A percentile compares a stretch with the other conserved stretches of the same genome.
phyloP scores from a whole-genome alignment of 2,329 filamentous ascomycete genomes.

The Calonectria hongkongensis region DNA sequence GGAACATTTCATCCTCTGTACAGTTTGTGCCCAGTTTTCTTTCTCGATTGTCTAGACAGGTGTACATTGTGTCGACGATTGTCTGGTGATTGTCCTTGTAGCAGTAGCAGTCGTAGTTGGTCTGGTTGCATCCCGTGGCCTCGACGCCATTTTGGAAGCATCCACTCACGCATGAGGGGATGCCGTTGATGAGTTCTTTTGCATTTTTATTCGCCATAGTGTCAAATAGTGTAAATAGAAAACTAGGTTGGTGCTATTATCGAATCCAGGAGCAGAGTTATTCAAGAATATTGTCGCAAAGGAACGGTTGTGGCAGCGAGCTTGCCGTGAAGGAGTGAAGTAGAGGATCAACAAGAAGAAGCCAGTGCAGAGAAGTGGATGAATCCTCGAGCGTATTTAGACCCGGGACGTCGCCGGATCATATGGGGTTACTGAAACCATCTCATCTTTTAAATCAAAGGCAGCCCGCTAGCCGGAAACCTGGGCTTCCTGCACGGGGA shows the following conservation, averaged over 20 bases:
- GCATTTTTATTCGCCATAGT: conserved; percentile 51
- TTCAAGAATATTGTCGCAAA: not conserved
- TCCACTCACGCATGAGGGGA: conserved; percentile 47
- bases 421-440: conserved; percentile 11
- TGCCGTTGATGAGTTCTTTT: conserved; percentile 42
- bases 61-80: conserved; percentile 50
- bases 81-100: conserved; percentile 51
- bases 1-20: conserved; percentile 49
- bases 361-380: not conserved
- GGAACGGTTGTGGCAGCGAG: not conserved
- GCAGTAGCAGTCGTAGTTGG: conserved; percentile 54
- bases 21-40: conserved; percentile 44
- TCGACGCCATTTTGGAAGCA: conserved; percentile 53
- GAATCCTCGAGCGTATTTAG: not conserved
- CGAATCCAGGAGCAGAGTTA: not conserved
- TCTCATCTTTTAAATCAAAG: not conserved
- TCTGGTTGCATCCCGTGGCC: conserved; percentile 46
- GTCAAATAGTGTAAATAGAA: not conserved
- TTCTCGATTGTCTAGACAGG: conserved; percentile 47
- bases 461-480: not conserved
- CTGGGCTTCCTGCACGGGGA: not conserved
- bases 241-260: conserved; percentile 6
- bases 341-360: not conserved
- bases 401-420: not conserved
- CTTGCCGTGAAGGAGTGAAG: not conserved